Base-by-base conservation (phyloP, 2,329 filamentous ascomycete genomes). In the Aspergillus pseudonomiae region DNA sequence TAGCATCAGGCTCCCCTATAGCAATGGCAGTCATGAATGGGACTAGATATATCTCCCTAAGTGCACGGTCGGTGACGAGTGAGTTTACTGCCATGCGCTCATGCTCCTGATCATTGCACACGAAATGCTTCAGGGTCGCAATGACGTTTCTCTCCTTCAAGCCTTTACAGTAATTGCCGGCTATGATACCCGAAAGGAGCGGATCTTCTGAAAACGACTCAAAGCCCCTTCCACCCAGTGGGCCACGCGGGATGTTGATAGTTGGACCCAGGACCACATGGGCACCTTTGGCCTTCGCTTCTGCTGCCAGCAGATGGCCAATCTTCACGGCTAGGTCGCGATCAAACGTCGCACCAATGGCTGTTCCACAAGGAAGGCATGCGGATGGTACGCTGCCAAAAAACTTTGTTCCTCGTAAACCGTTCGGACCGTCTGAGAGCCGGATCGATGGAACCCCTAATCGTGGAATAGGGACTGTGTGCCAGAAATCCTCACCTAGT, bases 141-240 rank as follows among this genome's bases (percentile, higher is more conserved):
- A 89, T 88, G 46, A 95, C 84, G 1, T 89, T 89, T 63, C 88
- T 88, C n/a, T 89, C 88, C 72, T 95, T 91, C 61, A 91, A 81
- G 4, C 90, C 90, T 50, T 86, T 87, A 71, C 92, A 89, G 65
- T 92, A 91, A 62, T 89, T 85, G 2, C 89, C 86, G 16, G 90
- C 89, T 64, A 93, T 80, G 66, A 89, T 90, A 41, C 91, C 91
- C 0, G 91, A 91, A 12, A 95, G 82, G 9, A 89, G 84, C 0
- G 92, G 91, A 68, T 95, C 92, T 75, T 95, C 92, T 0, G 91
- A 93, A 75, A 93, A 94, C 0, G 91, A 93, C 77, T 95, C 92
- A 68, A 94, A 95, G 67, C 93, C 93, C 63, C 92, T 85, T 19
- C 92, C 92, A 21, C 92, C 92, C 0, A 95, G 83, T 0, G 92